Base-by-base conservation (phyloP, 2,329 filamentous ascomycete species). In the Emericellopsis atlantica region DNA sequence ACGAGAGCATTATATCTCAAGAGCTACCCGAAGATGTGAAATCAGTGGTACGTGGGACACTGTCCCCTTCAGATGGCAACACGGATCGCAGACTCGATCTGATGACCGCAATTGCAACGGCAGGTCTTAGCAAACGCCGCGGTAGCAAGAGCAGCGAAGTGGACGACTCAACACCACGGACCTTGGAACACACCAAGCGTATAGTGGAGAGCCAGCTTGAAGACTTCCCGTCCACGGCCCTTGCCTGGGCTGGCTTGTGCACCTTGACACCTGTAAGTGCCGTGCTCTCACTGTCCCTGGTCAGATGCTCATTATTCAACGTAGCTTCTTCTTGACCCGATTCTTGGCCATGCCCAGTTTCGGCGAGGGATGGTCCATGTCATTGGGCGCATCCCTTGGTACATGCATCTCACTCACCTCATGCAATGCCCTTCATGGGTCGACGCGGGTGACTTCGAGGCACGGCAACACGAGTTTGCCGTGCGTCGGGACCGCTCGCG, bases 201-300 rank as follows among this genome's bases (percentile, higher is more conserved):
- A 50, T 47, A 1, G 50, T 61, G n/a, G 51, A 51, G 37, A 44
- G 43, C 12, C 32, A 55, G 10, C 42, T 54, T 36, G 41, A 49
- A 4, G 45, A 47, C 1, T 54, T 59, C 35, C 49, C 53, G 5
- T 51, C 54, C 4, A 49, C 56, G 6, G 51, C 54, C 8, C 44
- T 61, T 4, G 57, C 58, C 21, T 62, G 58, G 58, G 50, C 57
- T 4, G 59, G 59, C 11, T 49, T 62, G 23, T 61, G 56, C 44
- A 58, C 55, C 16, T 42, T 62, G 41, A 62, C 59, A 22, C 59
- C 59, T 40, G 59, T 62, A 52, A 26, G 53, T 43, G 7, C 6
- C 32, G 26, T n/a, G 16, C 8, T 4, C 24, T 6, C 21, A 41
- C 2, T 16, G 26, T 32, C 31, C 14, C 22, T 41, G 40, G 22